Evolutionary conservation across 257 asterid species (phyloP), one percentile per base, ranked within the genome.

Genomic region (Handroanthus guayacan): DNA sequence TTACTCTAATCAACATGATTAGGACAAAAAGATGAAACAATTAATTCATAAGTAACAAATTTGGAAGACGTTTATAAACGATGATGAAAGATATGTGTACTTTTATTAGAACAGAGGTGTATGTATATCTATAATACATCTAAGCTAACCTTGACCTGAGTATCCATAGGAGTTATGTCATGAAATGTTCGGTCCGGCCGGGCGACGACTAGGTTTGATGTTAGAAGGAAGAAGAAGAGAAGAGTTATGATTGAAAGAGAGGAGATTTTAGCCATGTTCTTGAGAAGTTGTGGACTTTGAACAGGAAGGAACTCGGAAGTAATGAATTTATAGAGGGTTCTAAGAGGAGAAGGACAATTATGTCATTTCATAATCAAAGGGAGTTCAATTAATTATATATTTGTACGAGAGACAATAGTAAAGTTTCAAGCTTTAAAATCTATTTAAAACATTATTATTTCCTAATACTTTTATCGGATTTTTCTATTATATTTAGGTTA

Each of bases 101-200:
- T 16, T 16, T 8, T n/a, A 52, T 17, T 25, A 25, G 31, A 25
- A 55, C 36, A 55, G 12, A 60, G 16, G 39, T 20, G 45, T 7
- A 5, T 31, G 13, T 18, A 20, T 20, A 4, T 48, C 10, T n/a
- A 25, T 39, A 52, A 25, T 14, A 38, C 5, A 10, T 2, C 18
- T 4, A 7, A n/a, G 58, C 69, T 74, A 14, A 85, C 92, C 83
- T 2, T 45, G 48, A 1, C 69, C 50, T 7, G 75, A 44, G 83
- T 75, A 76, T 84, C 87, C 79, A 79, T 71, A 14, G 94, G 92
- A 75, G 91, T 80, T 11, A 77, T 75, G 61, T 78, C 89, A 71
- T 58, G 80, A 38, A 78, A 79, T 2, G 80, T 25, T 1, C 86
- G 79, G 37, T 36, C 58, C 6, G 78, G 84, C 7, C 93, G 84